Percentiles rank a stretch among this genome's conserved stretches.
These are phyloP conservation scores for Parsonsia alboflavescens DNA, from an alignment of 257 asterid species.

Conservation along the genomic window DNA sequence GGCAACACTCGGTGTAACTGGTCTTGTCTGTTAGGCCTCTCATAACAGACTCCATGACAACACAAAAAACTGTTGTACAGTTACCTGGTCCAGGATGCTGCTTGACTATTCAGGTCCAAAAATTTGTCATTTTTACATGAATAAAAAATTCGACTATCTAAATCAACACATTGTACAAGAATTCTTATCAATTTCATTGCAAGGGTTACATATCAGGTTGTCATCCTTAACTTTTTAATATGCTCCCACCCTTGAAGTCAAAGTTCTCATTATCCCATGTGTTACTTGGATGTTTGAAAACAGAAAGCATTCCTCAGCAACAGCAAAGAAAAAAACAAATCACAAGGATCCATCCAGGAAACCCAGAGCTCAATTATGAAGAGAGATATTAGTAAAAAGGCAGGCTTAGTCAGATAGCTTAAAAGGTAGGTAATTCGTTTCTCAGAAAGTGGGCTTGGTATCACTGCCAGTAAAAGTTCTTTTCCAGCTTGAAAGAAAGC, in stretches of 20 bases:
- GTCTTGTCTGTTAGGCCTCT: not conserved
- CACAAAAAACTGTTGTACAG: not conserved
- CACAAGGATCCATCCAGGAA: not conserved
- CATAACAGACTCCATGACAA: not conserved
- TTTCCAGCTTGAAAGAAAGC: not conserved
- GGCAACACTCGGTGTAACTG: not conserved
- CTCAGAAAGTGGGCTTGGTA: not conserved
- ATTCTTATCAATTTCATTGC: not conserved
- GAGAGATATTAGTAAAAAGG: slow-evolving; percentile 4
- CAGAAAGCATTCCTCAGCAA: slow-evolving; percentile 13
- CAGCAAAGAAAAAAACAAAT: not conserved
- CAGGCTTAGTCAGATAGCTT: slow-evolving; percentile 1
- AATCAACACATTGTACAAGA: not conserved
- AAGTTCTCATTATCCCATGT: slow-evolving; percentile 9
- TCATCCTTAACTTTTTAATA: not conserved
- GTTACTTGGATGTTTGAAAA: slow-evolving; percentile 4
- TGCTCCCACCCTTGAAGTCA: not conserved
- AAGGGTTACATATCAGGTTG: not conserved
- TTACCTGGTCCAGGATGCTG: not conserved
- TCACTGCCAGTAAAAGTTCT: not conserved
- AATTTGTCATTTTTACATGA: not conserved
- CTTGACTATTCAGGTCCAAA: slow-evolving; percentile 1
- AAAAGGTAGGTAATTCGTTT: not conserved
- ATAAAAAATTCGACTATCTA: not conserved
- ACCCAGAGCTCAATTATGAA: not conserved